Base-by-base conservation (phyloP, 371 early-diverging fungal species). In the Blakeslea trispora region DNA sequence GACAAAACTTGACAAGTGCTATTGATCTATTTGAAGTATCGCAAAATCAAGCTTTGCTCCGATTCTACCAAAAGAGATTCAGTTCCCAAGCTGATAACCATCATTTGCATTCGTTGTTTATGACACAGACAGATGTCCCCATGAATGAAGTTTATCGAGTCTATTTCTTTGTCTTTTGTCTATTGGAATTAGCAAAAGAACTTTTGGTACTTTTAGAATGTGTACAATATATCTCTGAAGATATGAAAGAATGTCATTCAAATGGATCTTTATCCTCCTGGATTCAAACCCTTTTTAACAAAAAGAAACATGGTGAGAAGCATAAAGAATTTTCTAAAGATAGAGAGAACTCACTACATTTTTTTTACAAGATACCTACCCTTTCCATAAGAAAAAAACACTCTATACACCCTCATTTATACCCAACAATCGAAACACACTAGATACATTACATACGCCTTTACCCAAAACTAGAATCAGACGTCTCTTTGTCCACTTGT, bases 151-250 rank as follows among this genome's bases (percentile, higher is more conserved):
- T 90, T 10, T 88, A 88, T 51, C 55, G 84, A 37, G 87, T 88
- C 5, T 86, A 87, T 52, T 91, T 88, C 56, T 91, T 90, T 59
- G 89, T 88, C 14, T 90, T 89, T 56, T 79, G 86, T 28, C 64
- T 89, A 42, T 74, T 86, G 61, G 89, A 89, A 57, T 88, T 90
- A 50, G 85, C 84, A 14, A 84, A 74, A 55, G 89, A 90, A 62
- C 61, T 91, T 3, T 74, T 86, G 32, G 68, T 64, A 18, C 68
- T 81, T 8, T 82, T 84, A 15, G 83, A 75, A 6, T 34, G 59
- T 31, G 69, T 71, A 5, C 59, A 71, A 40, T 46, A 51, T 17
- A 54, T 69, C 1, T 64, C 55, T 58, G 68, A 55, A 28, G 43
- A 45, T 22, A 24, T 44, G 24, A 50, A 60, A 45, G 49, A 54